Evolutionary conservation across 139 green algal species (phyloP).

Genomic region (Limnomonas spitsbergensis): DNA sequence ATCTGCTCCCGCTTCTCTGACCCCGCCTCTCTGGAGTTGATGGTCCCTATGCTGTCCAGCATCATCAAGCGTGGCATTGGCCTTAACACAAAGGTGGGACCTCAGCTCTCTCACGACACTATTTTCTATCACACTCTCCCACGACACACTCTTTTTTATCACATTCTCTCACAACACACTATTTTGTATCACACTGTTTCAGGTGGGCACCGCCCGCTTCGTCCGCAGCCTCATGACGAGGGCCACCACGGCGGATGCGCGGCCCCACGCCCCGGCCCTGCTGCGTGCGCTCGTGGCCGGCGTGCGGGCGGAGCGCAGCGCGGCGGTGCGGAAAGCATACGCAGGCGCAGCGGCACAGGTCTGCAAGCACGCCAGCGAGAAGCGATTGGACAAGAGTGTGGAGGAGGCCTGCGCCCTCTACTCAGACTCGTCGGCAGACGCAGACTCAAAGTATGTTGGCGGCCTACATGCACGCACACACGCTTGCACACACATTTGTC

Average conservation of each 20-base stretch:
- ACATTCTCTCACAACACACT: too few relatives aligned
- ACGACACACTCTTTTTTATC: too few relatives aligned
- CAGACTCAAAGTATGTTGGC: conserved; percentile 31
- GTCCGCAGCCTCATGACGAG: conserved; percentile 29
- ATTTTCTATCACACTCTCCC: too few relatives aligned
- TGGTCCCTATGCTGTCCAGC: conserved; percentile 37
- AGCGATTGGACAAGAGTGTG: conserved; percentile 57
- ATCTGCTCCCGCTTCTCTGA: conserved; percentile 18
- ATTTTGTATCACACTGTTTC: too few relatives aligned
- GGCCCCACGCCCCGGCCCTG: conserved; percentile 32
- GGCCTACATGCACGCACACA: too few relatives aligned
- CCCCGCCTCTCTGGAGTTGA: conserved; percentile 7
- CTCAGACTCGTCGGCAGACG: conserved; percentile 31
- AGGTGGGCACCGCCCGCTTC: conserved; percentile 74
- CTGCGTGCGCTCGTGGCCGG: conserved; percentile 43
- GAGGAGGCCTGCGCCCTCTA: conserved; percentile 51
- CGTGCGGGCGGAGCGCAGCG: conserved; percentile 56
- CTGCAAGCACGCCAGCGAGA: conserved; percentile 43
- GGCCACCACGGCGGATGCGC: conserved; percentile 7
- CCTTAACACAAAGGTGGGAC: conserved; percentile 61
- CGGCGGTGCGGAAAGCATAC: conserved; percentile 62
- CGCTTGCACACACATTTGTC: too few relatives aligned
- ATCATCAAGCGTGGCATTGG: conserved; percentile 56
- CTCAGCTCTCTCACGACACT: not conserved
- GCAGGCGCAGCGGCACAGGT: conserved; percentile 56